These are phyloP conservation scores for Hypomyces perniciosus DNA, from an alignment of 2,329 filamentous ascomycete genomes.

Conservation along the genomic window DNA sequence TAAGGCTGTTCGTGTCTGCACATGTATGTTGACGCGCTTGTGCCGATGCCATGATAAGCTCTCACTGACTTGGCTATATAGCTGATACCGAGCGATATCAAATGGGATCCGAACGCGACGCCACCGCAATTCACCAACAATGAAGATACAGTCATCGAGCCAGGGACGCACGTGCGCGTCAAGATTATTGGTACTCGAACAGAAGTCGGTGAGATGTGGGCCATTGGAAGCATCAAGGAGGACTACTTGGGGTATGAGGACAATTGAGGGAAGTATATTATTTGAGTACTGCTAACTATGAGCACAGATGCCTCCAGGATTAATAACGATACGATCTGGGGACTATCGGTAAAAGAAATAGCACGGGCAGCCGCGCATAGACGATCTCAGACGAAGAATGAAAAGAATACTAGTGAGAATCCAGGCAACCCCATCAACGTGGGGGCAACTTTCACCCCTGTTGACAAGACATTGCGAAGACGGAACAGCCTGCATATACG, in stretches of 20 bases:
- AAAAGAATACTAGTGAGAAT: too few relatives aligned
- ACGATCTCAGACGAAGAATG: too few relatives aligned
- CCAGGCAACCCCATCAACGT: too few relatives aligned
- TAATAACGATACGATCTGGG: slow-evolving; percentile 2
- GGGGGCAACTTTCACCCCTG: too few relatives aligned
- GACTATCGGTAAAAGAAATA: too few relatives aligned
- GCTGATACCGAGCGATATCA: slow-evolving; percentile 88
- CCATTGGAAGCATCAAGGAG: slow-evolving; percentile 94
- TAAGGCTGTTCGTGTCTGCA: slow-evolving; percentile 73
- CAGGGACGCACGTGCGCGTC: slow-evolving; percentile 84
- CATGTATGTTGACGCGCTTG: slow-evolving; percentile 53
- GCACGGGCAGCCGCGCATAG: too few relatives aligned
- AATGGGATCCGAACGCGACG: slow-evolving; percentile 91
- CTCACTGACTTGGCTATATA: slow-evolving; percentile 29
- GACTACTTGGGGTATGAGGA: slow-evolving; percentile 58
- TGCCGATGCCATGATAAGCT: neutral
- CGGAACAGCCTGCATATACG: too few relatives aligned
- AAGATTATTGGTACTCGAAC: slow-evolving; percentile 92
- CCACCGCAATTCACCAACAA: slow-evolving; percentile 97
- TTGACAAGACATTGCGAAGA: too few relatives aligned
- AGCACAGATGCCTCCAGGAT: slow-evolving; percentile 17
- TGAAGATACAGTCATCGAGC: slow-evolving; percentile 88
- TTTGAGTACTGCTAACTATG: slow-evolving; percentile 20
- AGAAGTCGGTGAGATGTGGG: slow-evolving; percentile 92
- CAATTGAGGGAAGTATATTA: slow-evolving; percentile 12